These are phyloP conservation scores for Pythium pectinolyticum DNA, from an alignment of 352 stramenopile genomes.

Conservation along the genomic window DNA sequence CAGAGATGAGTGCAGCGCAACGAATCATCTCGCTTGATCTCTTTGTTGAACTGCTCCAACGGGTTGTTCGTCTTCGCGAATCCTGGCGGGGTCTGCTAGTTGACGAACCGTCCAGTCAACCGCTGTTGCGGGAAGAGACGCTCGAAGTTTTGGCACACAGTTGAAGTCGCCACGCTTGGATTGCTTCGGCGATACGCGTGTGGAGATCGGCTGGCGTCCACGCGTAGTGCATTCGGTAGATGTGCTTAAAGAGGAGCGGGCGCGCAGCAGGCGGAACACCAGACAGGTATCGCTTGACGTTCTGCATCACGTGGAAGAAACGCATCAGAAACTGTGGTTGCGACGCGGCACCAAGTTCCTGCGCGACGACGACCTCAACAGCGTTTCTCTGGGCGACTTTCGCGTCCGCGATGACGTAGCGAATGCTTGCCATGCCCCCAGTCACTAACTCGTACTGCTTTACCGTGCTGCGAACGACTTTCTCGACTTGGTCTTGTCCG, in stretches of 20 bases:
- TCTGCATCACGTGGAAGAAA: slow-evolving; percentile 19
- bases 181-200: background rate
- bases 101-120: background rate
- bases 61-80: slow-evolving; percentile 12
- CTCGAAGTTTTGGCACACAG: background rate
- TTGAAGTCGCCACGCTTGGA: background rate
- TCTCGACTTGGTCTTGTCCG: slow-evolving; percentile 8
- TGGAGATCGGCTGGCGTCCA: background rate
- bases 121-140: background rate
- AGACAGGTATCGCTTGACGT: background rate
- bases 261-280: background rate
- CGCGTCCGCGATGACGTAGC: slow-evolving; percentile 2
- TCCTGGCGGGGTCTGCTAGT: background rate
- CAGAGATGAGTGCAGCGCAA: too few species aligned
- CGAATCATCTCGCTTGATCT: too few species aligned
- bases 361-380: background rate
- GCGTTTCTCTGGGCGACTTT: slow-evolving; percentile 1
- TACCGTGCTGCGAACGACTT: background rate
- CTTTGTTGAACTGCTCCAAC: slow-evolving; percentile 7
- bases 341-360: background rate
- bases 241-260: background rate
- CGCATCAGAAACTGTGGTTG: background rate
- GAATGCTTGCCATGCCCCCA: background rate
- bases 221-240: slow-evolving; percentile 1
- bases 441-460: slow-evolving; percentile 2